Evolutionary conservation across 73 alveolate species (phyloP).

Genomic region (Paramecium sexaurelia): DNA sequence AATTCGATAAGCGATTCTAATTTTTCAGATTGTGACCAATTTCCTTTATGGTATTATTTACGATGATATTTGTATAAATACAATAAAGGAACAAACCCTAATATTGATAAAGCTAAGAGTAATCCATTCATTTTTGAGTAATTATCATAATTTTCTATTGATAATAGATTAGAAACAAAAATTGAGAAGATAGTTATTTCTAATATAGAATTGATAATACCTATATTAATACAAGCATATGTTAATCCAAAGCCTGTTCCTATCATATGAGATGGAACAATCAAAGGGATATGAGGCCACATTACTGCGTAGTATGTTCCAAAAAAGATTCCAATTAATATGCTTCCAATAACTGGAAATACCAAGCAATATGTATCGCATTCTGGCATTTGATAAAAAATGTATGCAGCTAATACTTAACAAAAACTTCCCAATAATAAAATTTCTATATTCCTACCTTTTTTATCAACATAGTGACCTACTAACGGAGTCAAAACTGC

Average conservation of each 20-base stretch:
- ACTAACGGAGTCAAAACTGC: background rate
- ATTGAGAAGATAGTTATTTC: background rate
- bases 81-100: background rate
- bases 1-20: no score
- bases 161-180: background rate
- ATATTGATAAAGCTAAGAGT: background rate
- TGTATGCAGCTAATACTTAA: background rate
- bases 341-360: conserved; percentile 68
- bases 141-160: background rate
- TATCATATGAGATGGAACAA: conserved; percentile 74
- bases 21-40: no score
- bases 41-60: background rate
- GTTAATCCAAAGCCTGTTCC: conserved; percentile 91
- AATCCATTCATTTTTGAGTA: background rate
- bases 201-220: background rate
- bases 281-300: conserved; percentile 86
- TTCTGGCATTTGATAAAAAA: conserved; percentile 11
- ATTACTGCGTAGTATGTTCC: conserved; percentile 82
- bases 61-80: background rate
- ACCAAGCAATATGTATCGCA: conserved; percentile 53
- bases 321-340: conserved; percentile 78
- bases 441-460: conserved; percentile 61
- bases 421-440: background rate
- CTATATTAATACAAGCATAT: conserved; percentile 77
- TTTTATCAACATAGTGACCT: background rate